Conservation (phyloP, 129 eudicot species). For the Flaveria brownii region DNA sequence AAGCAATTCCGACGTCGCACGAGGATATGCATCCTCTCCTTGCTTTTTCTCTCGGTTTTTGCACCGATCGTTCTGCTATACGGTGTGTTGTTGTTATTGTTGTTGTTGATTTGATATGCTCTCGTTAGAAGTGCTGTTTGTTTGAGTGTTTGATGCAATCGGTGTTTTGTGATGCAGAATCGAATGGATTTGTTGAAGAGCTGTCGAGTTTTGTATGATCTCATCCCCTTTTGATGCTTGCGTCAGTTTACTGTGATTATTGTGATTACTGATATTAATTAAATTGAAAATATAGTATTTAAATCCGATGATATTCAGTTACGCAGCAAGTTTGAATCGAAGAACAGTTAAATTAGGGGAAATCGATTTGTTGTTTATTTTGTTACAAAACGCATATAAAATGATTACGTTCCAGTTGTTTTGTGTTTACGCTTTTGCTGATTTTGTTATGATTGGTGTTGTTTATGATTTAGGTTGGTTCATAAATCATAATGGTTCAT, state of each 20-base stretch:
- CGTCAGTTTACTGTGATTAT: neutral
- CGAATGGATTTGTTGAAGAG: constrained; percentile 59
- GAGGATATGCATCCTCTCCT: constrained; percentile 86
- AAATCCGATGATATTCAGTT: neutral
- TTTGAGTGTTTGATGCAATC: neutral
- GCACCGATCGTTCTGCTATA: constrained; percentile 69
- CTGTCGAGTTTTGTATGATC: constrained; percentile 65
- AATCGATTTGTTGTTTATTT: too few relatives aligned
- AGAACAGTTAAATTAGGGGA: too few relatives aligned
- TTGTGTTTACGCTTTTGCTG: neutral
- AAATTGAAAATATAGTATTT: neutral
- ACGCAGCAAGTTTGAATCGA: too few relatives aligned
- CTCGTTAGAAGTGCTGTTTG: neutral
- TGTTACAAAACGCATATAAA: too few relatives aligned
- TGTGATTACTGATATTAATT: neutral
- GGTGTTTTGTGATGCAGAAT: constrained; percentile 40
- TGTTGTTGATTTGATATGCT: neutral
- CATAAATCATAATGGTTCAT: too few relatives aligned
- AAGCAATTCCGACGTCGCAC: constrained; percentile 59
- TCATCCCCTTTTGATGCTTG: constrained; percentile 20
- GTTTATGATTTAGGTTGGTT: too few relatives aligned
- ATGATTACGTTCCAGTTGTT: too few relatives aligned
- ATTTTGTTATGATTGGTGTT: neutral
- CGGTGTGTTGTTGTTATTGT: constrained; percentile 3
- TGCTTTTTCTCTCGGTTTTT: constrained; percentile 65